phyloP scores from a whole-genome alignment of 768 basidiomycete genomes.

The Agaricus bisporus region DNA sequence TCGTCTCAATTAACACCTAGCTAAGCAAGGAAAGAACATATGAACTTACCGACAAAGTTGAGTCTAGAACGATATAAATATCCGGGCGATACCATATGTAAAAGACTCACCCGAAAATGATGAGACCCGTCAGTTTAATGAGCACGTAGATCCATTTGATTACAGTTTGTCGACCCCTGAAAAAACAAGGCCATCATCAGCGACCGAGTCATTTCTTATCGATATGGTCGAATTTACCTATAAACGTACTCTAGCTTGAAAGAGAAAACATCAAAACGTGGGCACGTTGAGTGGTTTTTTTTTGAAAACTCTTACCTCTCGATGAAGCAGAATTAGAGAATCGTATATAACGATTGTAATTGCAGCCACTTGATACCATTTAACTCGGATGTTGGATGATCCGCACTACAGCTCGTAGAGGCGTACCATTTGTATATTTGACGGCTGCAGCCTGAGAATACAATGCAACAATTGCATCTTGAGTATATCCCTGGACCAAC shows the following conservation, averaged over 20 bases:
- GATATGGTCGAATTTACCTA: neutral
- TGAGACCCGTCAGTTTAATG: neutral
- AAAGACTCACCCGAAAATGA: neutral
- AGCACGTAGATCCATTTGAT: slow-evolving; percentile 5
- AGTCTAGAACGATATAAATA: neutral
- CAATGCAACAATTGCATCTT: neutral
- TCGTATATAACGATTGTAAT: slow-evolving; percentile 3
- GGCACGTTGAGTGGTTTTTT: neutral
- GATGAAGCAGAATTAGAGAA: neutral
- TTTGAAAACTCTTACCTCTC: neutral
- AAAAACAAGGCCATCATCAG: neutral
- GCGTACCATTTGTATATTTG: neutral
- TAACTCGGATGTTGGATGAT: too few relatives aligned
- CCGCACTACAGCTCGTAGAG: neutral
- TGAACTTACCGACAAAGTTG: neutral
- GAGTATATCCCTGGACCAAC: neutral
- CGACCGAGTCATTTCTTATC: neutral
- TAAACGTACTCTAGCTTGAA: neutral
- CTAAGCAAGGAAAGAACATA: too few relatives aligned
- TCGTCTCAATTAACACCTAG: neutral
- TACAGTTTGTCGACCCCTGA: neutral
- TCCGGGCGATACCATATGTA: neutral
- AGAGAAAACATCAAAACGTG: neutral
- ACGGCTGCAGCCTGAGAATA: neutral
- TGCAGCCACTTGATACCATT: neutral